A percentile compares a stretch with the other conserved stretches of the same genome.
Conservation (phyloP, 2,329 filamentous ascomycete species). For the Ophiostoma fasciatum region DNA sequence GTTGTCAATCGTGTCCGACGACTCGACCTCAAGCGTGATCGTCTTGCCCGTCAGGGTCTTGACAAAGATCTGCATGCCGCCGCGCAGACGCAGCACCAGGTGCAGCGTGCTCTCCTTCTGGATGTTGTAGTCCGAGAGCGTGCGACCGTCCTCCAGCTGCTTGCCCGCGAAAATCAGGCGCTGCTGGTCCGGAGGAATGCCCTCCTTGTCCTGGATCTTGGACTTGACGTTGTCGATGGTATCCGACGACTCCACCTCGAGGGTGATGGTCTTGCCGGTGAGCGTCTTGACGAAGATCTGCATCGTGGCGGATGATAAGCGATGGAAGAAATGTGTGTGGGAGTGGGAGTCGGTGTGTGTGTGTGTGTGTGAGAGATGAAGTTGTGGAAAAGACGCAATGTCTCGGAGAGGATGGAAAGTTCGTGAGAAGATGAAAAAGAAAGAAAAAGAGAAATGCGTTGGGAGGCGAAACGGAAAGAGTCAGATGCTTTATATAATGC, state of each 20-base stretch:
- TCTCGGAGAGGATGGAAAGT: conserved; percentile 3
- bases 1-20: conserved; percentile 84
- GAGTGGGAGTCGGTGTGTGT: conserved; percentile 6
- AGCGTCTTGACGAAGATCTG: conserved; percentile 98
- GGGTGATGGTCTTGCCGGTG: conserved; percentile 79
- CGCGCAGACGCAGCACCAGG: conserved; percentile 56
- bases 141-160: conserved; percentile 35
- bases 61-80: conserved; percentile 58
- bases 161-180: conserved; percentile 67
- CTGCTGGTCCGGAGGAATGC: conserved; percentile 80
- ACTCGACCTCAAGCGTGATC: conserved; percentile 82
- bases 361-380: conserved; percentile 5
- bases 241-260: conserved; percentile 72
- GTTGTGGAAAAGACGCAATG: conserved; percentile 2
- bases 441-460: conserved; percentile 11
- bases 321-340: no score
- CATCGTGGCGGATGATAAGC: conserved; percentile 36
- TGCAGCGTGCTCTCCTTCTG: conserved; percentile 57
- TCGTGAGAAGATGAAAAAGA: conserved; percentile 6
- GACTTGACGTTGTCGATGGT: conserved; percentile 88
- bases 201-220: conserved; percentile 87
- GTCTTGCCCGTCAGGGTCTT: conserved; percentile 89
- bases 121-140: conserved; percentile 80
- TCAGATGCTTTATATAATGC: conserved; percentile 3
- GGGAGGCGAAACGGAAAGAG: neutral